Percentiles rank a stretch among this genome's conserved stretches.
Evolutionary conservation across 345 rosid genomes (phyloP).

Genomic region (Boechera stricta): DNA sequence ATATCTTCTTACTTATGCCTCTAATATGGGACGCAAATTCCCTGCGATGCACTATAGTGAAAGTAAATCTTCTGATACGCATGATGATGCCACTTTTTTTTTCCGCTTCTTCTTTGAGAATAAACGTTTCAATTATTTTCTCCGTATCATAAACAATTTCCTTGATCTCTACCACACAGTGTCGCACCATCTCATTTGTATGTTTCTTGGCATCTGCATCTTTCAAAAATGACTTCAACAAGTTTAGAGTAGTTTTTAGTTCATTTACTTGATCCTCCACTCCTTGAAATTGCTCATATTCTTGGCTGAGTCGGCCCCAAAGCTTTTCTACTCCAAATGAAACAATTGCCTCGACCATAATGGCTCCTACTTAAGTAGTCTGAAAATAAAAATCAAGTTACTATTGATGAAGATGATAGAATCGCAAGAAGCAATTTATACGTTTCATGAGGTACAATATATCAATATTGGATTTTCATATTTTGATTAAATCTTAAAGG

Average conservation of each 20-base stretch:
- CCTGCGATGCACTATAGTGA: background rate
- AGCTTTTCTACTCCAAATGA: background rate
- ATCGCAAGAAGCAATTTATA: background rate
- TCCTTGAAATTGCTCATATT: background rate
- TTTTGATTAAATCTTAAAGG: too few species aligned
- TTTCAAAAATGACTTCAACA: background rate
- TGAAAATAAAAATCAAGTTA: background rate
- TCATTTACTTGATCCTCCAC: background rate
- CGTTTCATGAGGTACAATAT: too few species aligned
- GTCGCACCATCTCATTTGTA: background rate
- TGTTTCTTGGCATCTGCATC: background rate
- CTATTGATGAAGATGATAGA: background rate
- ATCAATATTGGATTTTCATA: too few species aligned
- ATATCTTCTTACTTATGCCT: slow-evolving; percentile 35
- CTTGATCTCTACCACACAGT: slow-evolving; percentile 11
- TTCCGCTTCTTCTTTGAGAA: background rate
- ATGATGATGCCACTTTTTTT: background rate
- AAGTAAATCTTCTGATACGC: background rate
- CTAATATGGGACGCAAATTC: rapidly evolving
- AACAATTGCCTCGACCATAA: background rate
- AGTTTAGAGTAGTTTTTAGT: background rate
- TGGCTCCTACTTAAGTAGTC: background rate
- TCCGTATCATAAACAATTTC: slow-evolving; percentile 14
- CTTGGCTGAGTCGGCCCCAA: background rate
- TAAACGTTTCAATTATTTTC: background rate